Percentiles rank a stretch among this genome's conserved stretches.
Conservation (phyloP, 2,329 filamentous ascomycete genomes). For the Calonectria montana region DNA sequence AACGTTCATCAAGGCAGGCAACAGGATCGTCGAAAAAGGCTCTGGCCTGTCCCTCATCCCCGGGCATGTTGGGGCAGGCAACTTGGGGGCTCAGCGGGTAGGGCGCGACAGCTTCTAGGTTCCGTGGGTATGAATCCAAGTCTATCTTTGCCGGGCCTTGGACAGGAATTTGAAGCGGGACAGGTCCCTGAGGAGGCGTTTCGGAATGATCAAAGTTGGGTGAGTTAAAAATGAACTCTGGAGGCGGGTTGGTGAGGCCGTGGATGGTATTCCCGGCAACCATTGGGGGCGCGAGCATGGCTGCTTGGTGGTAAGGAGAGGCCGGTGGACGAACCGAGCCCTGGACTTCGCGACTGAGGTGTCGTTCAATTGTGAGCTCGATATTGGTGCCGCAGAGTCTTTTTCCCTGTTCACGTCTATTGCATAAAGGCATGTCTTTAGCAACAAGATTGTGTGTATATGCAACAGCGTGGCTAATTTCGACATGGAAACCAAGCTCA, state of each 20-base stretch:
- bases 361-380: slow-evolving; percentile 31
- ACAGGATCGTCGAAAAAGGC: not conserved
- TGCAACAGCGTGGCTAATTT: not conserved
- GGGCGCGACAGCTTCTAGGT: not conserved
- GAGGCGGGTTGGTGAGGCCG: not conserved
- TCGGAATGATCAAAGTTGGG: not conserved
- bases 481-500: not conserved
- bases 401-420: slow-evolving; percentile 25
- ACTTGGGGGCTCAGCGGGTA: not conserved
- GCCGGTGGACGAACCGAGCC: not conserved
- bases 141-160: not conserved
- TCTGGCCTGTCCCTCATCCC: not conserved
- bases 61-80: not conserved
- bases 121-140: not conserved
- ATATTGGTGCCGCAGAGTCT: slow-evolving; percentile 27
- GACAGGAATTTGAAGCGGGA: not conserved
- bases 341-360: slow-evolving; percentile 30
- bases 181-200: not conserved
- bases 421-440: not conserved
- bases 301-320: not conserved
- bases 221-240: not conserved
- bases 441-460: not conserved
- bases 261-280: not conserved
- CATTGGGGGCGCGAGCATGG: not conserved
- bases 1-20: not conserved